Evolutionary conservation across 2,329 filamentous ascomycete species (phyloP).

Genomic region (Emergomyces orientalis): DNA sequence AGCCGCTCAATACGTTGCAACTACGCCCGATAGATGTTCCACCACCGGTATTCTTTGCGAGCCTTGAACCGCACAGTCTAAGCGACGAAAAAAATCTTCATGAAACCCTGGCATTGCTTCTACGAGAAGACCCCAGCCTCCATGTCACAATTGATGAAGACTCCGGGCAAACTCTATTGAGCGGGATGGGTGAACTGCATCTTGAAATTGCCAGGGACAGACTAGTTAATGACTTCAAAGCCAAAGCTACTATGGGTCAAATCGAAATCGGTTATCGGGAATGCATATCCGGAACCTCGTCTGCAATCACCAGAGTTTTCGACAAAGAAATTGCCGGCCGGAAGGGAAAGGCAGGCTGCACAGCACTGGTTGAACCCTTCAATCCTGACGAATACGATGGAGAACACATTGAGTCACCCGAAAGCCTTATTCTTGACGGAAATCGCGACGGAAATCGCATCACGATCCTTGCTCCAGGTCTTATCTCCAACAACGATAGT

Average conservation of each 20-base stretch:
- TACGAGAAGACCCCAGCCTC: slow-evolving; percentile 87
- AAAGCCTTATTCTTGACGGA: slow-evolving; percentile 33
- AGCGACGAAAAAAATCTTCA: slow-evolving; percentile 72
- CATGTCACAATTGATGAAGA: slow-evolving; percentile 78
- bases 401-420: slow-evolving; percentile 13
- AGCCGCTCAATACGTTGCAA: slow-evolving; percentile 63
- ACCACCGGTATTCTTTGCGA: slow-evolving; percentile 92
- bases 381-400: background rate
- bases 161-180: slow-evolving; percentile 83
- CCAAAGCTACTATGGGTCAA: slow-evolving; percentile 70
- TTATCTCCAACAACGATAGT: slow-evolving; percentile 35
- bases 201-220: slow-evolving; percentile 86
- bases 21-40: slow-evolving; percentile 82
- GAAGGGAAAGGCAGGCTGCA: slow-evolving; percentile 66
- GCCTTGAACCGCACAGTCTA: slow-evolving; percentile 70
- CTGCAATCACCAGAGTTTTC: slow-evolving; percentile 53
- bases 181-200: slow-evolving; percentile 94
- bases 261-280: slow-evolving; percentile 97
- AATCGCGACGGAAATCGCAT: slow-evolving; percentile 62
- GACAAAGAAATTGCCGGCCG: slow-evolving; percentile 76
- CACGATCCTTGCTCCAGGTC: slow-evolving; percentile 45
- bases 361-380: slow-evolving; percentile 56
- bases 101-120: slow-evolving; percentile 63
- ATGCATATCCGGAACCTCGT: slow-evolving; percentile 53
- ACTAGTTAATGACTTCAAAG: slow-evolving; percentile 81